Percentiles rank a stretch among this genome's conserved stretches.
These are phyloP conservation scores for Fistulinella staudtii DNA, from an alignment of 1,284 basidiomycete species.

Conservation along the genomic window DNA sequence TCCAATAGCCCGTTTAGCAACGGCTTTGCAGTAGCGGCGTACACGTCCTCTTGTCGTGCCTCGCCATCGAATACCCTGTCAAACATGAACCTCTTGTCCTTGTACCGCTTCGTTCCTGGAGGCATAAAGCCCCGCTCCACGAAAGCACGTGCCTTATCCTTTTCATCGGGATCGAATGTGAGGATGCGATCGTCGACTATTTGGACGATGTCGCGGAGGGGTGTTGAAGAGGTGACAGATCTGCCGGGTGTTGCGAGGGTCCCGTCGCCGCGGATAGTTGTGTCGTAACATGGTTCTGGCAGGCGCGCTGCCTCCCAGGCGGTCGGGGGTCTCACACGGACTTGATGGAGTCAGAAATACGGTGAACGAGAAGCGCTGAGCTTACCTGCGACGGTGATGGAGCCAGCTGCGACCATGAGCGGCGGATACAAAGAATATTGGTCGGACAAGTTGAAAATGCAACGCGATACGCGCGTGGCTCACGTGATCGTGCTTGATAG, in stretches of 20 bases:
- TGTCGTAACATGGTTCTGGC: constrained; percentile 65
- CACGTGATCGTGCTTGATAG: constrained; percentile 30
- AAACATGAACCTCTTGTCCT: constrained; percentile 93
- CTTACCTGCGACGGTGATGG: constrained; percentile 82
- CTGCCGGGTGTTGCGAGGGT: constrained; percentile 67
- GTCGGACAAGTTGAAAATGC: constrained; percentile 30
- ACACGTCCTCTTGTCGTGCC: constrained; percentile 81
- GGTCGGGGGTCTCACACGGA: constrained; percentile 88
- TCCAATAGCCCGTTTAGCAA: constrained; percentile 81
- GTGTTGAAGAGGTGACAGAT: constrained; percentile 46
- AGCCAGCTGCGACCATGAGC: constrained; percentile 75
- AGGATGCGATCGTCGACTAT: constrained; percentile 83
- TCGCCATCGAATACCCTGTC: constrained; percentile 85
- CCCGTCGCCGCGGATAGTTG: constrained; percentile 75
- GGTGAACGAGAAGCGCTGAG: constrained; percentile 1
- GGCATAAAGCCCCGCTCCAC: constrained; percentile 77
- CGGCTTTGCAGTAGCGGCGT: constrained; percentile 79
- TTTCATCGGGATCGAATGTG: constrained; percentile 94
- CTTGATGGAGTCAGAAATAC: constrained; percentile 39
- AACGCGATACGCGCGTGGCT: constrained; percentile 27
- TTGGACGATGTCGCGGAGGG: constrained; percentile 71
- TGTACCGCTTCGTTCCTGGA: constrained; percentile 85
- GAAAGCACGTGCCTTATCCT: constrained; percentile 70
- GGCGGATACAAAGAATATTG: constrained; percentile 2
- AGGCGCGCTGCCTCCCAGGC: constrained; percentile 79